Percentiles rank a stretch among this genome's conserved stretches.
These are phyloP conservation scores for Acrodontium crateriforme DNA, from an alignment of 2,329 filamentous ascomycete species.

Conservation along the genomic window DNA sequence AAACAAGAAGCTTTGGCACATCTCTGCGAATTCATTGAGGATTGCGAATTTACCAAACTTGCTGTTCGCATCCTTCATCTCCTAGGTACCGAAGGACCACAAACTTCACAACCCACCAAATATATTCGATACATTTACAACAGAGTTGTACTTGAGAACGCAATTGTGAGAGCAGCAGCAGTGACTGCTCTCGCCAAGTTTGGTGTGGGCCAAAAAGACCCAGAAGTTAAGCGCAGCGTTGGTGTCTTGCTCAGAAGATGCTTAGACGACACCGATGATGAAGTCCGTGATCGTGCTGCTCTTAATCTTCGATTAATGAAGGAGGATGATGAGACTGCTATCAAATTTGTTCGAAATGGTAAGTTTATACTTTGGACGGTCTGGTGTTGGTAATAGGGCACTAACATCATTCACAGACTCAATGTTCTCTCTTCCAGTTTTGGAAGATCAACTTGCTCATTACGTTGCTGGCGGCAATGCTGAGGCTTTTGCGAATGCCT, in stretches of 20 bases:
- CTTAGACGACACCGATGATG: slow-evolving; percentile 92
- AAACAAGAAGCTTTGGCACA: slow-evolving; percentile 76
- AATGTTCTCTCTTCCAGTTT: slow-evolving; percentile 86
- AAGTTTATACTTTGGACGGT: slow-evolving; percentile 17
- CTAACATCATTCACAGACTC: slow-evolving; percentile 47
- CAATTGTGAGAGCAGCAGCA: slow-evolving; percentile 84
- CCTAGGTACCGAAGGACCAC: slow-evolving; percentile 85
- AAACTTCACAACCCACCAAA: slow-evolving; percentile 90
- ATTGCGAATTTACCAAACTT: slow-evolving; percentile 97
- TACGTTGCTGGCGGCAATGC: slow-evolving; percentile 91
- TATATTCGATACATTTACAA: slow-evolving; percentile 99
- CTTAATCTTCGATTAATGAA: slow-evolving; percentile 85
- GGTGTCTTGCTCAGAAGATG: slow-evolving; percentile 84
- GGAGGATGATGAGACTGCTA: slow-evolving; percentile 68
- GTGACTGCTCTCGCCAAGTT: slow-evolving; percentile 96
- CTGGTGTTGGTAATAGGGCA: not conserved
- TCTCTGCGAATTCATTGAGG: slow-evolving; percentile 97
- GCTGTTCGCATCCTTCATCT: slow-evolving; percentile 91
- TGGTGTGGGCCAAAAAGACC: slow-evolving; percentile 88
- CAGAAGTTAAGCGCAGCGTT: slow-evolving; percentile 92
- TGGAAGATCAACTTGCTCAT: slow-evolving; percentile 94
- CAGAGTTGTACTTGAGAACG: slow-evolving; percentile 91
- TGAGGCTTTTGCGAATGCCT: slow-evolving; percentile 67
- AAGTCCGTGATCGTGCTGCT: slow-evolving; percentile 89
- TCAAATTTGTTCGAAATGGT: slow-evolving; percentile 88